Evolutionary conservation across 164 flowering plant species (phyloP), one percentile per base, ranked within the genome.

Genomic region (Annona squamosa): DNA sequence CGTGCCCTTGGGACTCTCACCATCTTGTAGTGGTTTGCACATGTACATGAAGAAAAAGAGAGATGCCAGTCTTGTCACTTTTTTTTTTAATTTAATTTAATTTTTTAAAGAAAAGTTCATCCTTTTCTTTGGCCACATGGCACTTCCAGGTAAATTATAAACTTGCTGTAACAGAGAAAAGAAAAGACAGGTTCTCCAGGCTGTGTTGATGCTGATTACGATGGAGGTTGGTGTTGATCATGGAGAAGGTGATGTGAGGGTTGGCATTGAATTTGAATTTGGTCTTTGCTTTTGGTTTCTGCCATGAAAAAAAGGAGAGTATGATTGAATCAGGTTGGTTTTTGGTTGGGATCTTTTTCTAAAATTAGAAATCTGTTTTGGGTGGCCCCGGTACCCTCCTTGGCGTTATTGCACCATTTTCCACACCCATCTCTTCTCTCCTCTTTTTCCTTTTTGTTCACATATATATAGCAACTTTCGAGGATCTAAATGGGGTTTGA

Each of bases 1-100:
- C 98, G 93, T 91, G 98, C 91, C 74, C 88, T 91, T 80, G 91
- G 81, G 82, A 81, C 67, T 70, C 87, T 57, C 89, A 75, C 85
- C 86, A 73, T 4, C 70, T 78, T 19, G 73, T 76, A 73, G 80
- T 89, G 93, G 87, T 79, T 63, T 69, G 81, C 93, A 87, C 89
- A 82, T 87, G 90, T 78, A 7, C n/a, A n/a, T 12, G 48, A 18
- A 17, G 46, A 63, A 70, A n/a, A 56, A 63, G 26, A 18, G 66
- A 19, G 5, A 46, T 70, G 72, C 16, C 10, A n/a, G 59, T 69
- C 41, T 46, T 7, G 37, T 71, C 18, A 71, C 67, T 59, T 46
- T 59, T 46, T 47, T 18, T 46, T 62, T 65, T 68, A 17, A 10
- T 52, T 46, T 41, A 65, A 43, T 69, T 46, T 45, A 4, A 63